Base-by-base conservation (phyloP, 208 protist species). In the Leishmania major region DNA sequence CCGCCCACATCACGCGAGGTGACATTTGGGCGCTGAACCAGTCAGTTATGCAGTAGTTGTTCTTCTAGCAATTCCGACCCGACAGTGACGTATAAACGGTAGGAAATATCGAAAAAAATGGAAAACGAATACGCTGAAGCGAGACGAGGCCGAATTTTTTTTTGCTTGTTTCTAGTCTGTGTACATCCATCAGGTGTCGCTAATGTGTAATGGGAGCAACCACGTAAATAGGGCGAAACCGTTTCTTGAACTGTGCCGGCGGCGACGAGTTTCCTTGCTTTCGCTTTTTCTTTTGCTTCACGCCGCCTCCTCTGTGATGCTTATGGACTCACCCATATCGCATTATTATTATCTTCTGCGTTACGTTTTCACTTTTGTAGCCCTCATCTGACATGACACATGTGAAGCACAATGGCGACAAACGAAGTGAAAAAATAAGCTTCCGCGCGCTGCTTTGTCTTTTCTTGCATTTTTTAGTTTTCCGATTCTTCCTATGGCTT, bases 11-110 rank as follows among this genome's bases (percentile, higher is more conserved):
- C 11, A 75, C 75, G 8, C 77, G 79, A 11, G 88, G 83, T 22
- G 88, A 94, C 43, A 82, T 90, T 10, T 94, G 88, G 87, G 66
- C 81, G 5, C 49, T 94, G 19, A 87, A 84, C 45, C 81, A 79
- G 40, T 76, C 90, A 7, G 83, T 94, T 66, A 86, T 89, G 85
- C 87, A 92, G 59, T 92, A 85, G 53, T 13, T 28, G 0, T 13
- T 69, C 31, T 69, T 71, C 66, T 17, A 71, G 22, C 6, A 71
- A 28, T 28, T 40, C 22, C 40, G 11, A 47, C 66, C 1, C 22
- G 37, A n/a, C 7, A 71, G 31, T 0, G 17, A 43, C 3, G 22
- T 28, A 13, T 37, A n/a, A 71, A 71, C 5, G 66, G 37, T 28
- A 25, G 17, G 15, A 71, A 47, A 71, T 8, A n/a, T 71, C 13